Evolutionary conservation across 1,284 basidiomycete genomes (phyloP).

Genomic region (Stereum hirsutum): DNA sequence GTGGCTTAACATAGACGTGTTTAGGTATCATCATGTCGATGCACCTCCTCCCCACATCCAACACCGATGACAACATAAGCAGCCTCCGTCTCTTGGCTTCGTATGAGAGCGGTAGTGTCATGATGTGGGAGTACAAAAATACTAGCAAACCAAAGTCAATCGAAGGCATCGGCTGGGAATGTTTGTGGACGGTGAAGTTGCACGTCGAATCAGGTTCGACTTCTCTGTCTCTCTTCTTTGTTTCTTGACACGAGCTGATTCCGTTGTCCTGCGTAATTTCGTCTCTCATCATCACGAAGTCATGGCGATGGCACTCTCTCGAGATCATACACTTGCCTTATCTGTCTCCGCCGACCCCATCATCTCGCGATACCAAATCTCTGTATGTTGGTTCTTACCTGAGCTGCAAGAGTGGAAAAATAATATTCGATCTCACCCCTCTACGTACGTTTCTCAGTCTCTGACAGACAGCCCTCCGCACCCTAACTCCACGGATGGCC

Average conservation of each 20-base stretch:
- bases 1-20: background rate
- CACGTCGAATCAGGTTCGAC: slow-evolving; percentile 73
- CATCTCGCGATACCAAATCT: slow-evolving; percentile 58
- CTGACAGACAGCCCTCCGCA: too few relatives aligned
- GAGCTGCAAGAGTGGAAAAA: too few relatives aligned
- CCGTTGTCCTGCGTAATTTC: background rate
- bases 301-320: slow-evolving; percentile 75
- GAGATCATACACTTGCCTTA: slow-evolving; percentile 50
- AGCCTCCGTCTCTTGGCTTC: slow-evolving; percentile 52
- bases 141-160: slow-evolving; percentile 39
- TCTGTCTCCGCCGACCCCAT: slow-evolving; percentile 82
- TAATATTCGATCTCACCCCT: too few relatives aligned
- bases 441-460: background rate
- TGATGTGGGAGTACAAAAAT: slow-evolving; percentile 44
- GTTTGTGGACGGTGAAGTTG: slow-evolving; percentile 56
- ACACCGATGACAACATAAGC: slow-evolving; percentile 16
- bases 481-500: too few relatives aligned
- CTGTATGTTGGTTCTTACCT: too few relatives aligned
- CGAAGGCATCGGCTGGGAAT: slow-evolving; percentile 67
- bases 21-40: slow-evolving; percentile 82
- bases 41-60: slow-evolving; percentile 41
- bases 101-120: slow-evolving; percentile 78
- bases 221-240: background rate
- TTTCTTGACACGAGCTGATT: background rate
- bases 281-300: slow-evolving; percentile 32